phyloP scores from a whole-genome alignment of 768 basidiomycete species.

The Tephrocybe rancida region DNA sequence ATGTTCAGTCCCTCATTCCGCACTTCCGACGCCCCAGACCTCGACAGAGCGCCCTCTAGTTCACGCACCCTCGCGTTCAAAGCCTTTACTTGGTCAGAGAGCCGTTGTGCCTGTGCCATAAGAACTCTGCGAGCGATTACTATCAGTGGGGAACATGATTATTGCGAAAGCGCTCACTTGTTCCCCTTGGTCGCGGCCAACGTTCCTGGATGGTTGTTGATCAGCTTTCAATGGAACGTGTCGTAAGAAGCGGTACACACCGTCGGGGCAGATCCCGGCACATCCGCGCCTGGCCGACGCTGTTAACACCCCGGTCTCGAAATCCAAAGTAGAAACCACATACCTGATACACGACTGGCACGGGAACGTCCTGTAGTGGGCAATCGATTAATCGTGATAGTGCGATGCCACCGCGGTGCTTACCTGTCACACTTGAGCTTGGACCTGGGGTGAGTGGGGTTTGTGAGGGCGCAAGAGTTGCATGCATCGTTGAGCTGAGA shows the following conservation, averaged over 20 bases:
- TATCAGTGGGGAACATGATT: neutral
- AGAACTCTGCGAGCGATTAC: slow-evolving; percentile 39
- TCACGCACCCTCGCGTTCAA: slow-evolving; percentile 45
- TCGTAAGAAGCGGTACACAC: slow-evolving; percentile 23
- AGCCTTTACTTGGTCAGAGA: slow-evolving; percentile 48
- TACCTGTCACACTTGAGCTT: slow-evolving; percentile 59
- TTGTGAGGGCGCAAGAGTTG: neutral
- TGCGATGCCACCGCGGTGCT: neutral
- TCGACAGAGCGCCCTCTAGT: slow-evolving; percentile 43
- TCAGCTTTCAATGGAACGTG: neutral
- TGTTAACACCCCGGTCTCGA: neutral
- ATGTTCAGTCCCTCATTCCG: neutral
- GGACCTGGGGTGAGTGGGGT: slow-evolving; percentile 32
- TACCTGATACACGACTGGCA: slow-evolving; percentile 54
- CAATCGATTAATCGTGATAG: slow-evolving; percentile 8
- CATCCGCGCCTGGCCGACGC: slow-evolving; percentile 44
- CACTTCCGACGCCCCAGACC: slow-evolving; percentile 13
- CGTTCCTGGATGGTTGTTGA: slow-evolving; percentile 33
- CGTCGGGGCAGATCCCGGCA: slow-evolving; percentile 52
- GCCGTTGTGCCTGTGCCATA: slow-evolving; percentile 49
- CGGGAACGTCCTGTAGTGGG: slow-evolving; percentile 47
- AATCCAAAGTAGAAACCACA: neutral
- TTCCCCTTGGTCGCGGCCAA: slow-evolving; percentile 58
- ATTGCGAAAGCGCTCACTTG: slow-evolving; percentile 37
- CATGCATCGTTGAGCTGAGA: neutral